Percentiles rank a stretch among this genome's conserved stretches.
phyloP scores from a whole-genome alignment of 805 yeast species.

The Cyberlindnera bimundalis region DNA sequence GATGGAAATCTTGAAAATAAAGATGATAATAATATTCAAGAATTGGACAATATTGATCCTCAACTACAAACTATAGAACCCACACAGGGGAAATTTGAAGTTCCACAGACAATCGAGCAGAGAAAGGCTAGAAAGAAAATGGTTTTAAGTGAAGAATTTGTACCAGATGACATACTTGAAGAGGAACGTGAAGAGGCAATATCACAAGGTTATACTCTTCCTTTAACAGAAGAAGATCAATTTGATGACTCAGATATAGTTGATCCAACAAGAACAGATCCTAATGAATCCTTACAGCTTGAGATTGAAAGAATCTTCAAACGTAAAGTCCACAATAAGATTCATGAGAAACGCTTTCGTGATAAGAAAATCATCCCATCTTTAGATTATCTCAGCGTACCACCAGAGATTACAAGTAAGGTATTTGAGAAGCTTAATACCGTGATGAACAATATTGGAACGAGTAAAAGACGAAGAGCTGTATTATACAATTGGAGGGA shows the following conservation, averaged over 20 bases:
- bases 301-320: slow-evolving; percentile 14
- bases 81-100: too few species aligned
- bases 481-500: slow-evolving; percentile 41
- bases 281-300: slow-evolving; percentile 1
- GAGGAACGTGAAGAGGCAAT: slow-evolving; percentile 1
- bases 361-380: background rate
- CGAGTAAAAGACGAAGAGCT: slow-evolving; percentile 59
- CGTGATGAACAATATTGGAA: slow-evolving; percentile 74
- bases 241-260: too few species aligned
- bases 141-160: slow-evolving; percentile 28
- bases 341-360: background rate
- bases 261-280: background rate
- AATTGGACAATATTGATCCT: too few species aligned
- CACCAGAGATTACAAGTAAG: background rate
- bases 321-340: slow-evolving; percentile 3
- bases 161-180: slow-evolving; percentile 19
- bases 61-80: too few species aligned
- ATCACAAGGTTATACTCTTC: too few species aligned
- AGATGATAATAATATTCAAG: too few species aligned
- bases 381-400: background rate
- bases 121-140: too few species aligned
- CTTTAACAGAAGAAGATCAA: too few species aligned
- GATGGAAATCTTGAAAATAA: too few species aligned
- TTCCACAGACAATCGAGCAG: too few species aligned
- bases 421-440: slow-evolving; percentile 44